Evolutionary conservation across 1,284 basidiomycete genomes (phyloP), one percentile per base, ranked within the genome.

Genomic region (Limonomyces culmigenus): DNA sequence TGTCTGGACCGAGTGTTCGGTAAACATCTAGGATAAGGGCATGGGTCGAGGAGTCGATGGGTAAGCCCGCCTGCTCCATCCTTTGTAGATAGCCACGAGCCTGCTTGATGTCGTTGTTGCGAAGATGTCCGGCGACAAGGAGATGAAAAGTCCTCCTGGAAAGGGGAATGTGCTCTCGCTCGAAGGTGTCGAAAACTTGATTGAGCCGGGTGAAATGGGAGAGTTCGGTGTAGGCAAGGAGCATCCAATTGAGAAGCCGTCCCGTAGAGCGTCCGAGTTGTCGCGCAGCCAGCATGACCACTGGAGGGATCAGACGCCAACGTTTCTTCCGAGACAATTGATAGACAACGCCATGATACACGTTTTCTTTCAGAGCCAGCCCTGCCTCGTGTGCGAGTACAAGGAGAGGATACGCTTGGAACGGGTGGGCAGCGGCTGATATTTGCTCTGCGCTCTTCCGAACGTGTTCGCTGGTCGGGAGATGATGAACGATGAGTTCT

Each of bases 161-260:
- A 17, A 74, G 74, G 13, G 44, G 45, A 29, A 74, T 44, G 2
- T 56, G 47, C 38, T 62, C 53, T 20, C 47, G 44, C 31, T 56
- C 47, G 56, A 76, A 80, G 36, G 70, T 60, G 32, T 57, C 49
- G 36, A 76, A 50, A 2, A 67, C 55, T 18, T 45, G 47, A 42
- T 60, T 52, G 25, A 83, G 54, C 6, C 47, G 46, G 17, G 51
- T 48, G 45, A 64, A 79, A 29, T 64, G 50, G 38, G 62, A 55
- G 4, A 53, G 56, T 47, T 79, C 72, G 40, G 72, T 50, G 30
- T 70, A 48, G 1, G 74, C 73, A 27, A 67, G 67, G 14, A 64
- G 56, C 34, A 64, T 65, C 78, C 76, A 83, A 50, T 84, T 73
- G 44, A 84, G 58, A 15, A 84, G 55, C 17, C 68, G 63, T 20